Base-by-base conservation (phyloP, 352 stramenopile species). In the Pelagophyceae sp. region DNA sequence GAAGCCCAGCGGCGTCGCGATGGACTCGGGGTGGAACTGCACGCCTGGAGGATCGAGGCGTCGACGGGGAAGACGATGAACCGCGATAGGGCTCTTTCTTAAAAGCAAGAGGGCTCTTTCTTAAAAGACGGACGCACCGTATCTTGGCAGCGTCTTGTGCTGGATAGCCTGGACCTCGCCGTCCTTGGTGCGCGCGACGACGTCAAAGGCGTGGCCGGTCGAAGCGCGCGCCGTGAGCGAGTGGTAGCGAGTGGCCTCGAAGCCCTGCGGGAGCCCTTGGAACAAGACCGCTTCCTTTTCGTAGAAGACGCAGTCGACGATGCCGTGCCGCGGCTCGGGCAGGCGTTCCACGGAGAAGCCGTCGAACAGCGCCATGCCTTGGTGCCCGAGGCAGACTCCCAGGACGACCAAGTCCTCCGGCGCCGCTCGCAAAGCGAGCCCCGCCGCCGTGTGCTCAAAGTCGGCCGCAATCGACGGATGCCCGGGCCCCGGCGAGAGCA, bases 161-260 rank as follows among this genome's bases (percentile, higher is more conserved):
- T 86, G 70, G 31, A 96, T 76, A 0, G 84, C 91, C 90, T 96
- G 96, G 51, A 95, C 82, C 27, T 92, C 85, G 11, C 87, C 84
- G n/a, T 87, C 82, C n/a, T 32, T 63, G 5, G 88, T 91, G 51
- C 85, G 80, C 23, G 90, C 92, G 25, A 86, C 86, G 23, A 92
- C 82, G 6, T 80, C 35, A 32, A 96, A 82, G 38, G 25, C 54
- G 70, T 19, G 6, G 45, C 1, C 65, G 72, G 72, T 38, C 0
- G 83, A 82, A 31, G 90, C 63, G 63, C 1, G 11, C 3, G 92
- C 88, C 0, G 91, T 85, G 23, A 97, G 88, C 69, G 92, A 97
- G 81, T 97, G 92, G 80, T 97, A 97, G 3, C 92, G 85, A 40
- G 96, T 92, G 50, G 93, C 91, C 15, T 92, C 54, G 92, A 94